A percentile compares a stretch with the other conserved stretches of the same genome.
phyloP scores from a whole-genome alignment of 169 alveolate species.

The Condylostoma magnum region DNA sequence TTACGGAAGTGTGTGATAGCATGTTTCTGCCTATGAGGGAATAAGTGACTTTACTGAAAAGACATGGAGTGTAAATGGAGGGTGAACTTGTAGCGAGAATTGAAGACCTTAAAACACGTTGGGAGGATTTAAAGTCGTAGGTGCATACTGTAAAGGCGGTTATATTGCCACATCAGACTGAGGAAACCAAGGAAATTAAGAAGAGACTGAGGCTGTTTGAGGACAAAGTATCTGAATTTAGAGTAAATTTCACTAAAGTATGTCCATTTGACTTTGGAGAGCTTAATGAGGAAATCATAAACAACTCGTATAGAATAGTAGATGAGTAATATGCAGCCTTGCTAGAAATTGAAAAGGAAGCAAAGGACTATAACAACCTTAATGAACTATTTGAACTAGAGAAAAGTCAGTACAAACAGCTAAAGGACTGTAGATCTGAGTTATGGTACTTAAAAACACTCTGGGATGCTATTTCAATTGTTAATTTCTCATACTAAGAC shows the following conservation, averaged over 20 bases:
- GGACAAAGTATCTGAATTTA: constrained; percentile 75
- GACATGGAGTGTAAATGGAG: constrained; percentile 82
- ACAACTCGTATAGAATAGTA: constrained; percentile 71
- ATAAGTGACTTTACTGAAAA: constrained; percentile 71
- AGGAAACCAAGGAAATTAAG: constrained; percentile 83
- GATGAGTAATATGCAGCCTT: constrained; percentile 73
- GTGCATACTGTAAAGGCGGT: constrained; percentile 86
- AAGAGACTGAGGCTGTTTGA: constrained; percentile 75
- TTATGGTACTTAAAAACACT: constrained; percentile 82
- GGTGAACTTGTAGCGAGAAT: constrained; percentile 82
- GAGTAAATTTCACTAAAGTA: constrained; percentile 66
- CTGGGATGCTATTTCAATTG: constrained; percentile 92
- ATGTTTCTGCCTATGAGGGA: constrained; percentile 82
- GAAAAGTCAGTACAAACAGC: constrained; percentile 85
- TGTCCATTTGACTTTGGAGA: constrained; percentile 67
- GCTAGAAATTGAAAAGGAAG: constrained; percentile 77
- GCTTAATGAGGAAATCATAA: constrained; percentile 22
- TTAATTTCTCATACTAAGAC: constrained; percentile 86
- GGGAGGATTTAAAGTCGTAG: constrained; percentile 85
- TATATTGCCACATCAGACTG: constrained; percentile 77
- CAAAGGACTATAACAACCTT: constrained; percentile 85
- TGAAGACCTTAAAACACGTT: constrained; percentile 84
- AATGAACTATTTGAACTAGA: constrained; percentile 93
- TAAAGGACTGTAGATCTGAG: constrained; percentile 88
- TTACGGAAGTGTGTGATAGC: constrained; percentile 69